Percentiles rank a stretch among this genome's conserved stretches.
phyloP scores from a whole-genome alignment of 2,329 filamentous ascomycete genomes.

The Xylariaceae sp. region DNA sequence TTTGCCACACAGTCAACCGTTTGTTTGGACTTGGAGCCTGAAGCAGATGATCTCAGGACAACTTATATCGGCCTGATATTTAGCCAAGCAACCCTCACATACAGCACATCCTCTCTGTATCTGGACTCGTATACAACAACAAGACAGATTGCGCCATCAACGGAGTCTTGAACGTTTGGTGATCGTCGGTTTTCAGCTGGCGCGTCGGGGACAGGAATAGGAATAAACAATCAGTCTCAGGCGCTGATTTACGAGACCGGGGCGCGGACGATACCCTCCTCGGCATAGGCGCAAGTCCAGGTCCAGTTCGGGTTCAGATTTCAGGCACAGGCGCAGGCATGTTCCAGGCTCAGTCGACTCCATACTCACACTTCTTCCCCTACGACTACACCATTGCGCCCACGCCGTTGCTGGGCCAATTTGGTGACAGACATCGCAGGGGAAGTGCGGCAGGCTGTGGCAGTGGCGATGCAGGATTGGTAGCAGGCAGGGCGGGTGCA shows the following conservation, averaged over 20 bases:
- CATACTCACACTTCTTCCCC: conserved; percentile 40
- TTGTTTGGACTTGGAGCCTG: conserved; percentile 6
- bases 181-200: conserved; percentile 18
- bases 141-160: conserved; percentile 3
- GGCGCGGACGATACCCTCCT: conserved; percentile 3
- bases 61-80: not conserved
- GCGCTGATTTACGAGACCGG: conserved; percentile 14
- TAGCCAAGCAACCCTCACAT: conserved; percentile 16
- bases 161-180: conserved; percentile 6
- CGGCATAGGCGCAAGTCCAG: conserved; percentile 1
- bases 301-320: not conserved
- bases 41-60: conserved; percentile 10
- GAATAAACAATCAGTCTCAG: conserved; percentile 4
- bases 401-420: conserved; percentile 28
- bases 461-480: conserved; percentile 11
- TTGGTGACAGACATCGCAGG: conserved; percentile 23
- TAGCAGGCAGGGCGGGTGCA: conserved; percentile 21
- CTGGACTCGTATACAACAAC: conserved; percentile 9
- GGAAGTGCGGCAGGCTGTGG: conserved; percentile 13
- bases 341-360: conserved; percentile 51
- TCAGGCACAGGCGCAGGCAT: conserved; percentile 31
- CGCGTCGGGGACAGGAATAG: conserved; percentile 12
- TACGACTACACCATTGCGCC: conserved; percentile 35
- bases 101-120: conserved; percentile 9
- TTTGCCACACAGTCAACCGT: too few species aligned